Evolutionary conservation across 306 rosid species (phyloP).

Genomic region (Coriaria nepalensis): DNA sequence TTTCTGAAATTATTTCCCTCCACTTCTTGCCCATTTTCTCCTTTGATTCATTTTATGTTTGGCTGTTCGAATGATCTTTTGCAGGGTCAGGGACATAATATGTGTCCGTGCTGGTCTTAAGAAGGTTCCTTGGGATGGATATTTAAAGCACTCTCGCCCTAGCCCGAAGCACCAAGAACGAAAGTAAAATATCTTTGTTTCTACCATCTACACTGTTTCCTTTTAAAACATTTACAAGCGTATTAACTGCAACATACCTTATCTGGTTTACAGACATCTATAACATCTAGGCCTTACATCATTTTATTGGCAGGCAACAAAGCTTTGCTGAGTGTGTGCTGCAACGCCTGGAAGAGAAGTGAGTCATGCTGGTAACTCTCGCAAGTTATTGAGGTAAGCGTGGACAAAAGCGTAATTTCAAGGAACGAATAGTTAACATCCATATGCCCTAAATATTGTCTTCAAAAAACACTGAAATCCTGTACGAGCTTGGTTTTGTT

Average conservation of each 20-base stretch:
- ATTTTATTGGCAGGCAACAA: slow-evolving; percentile 55
- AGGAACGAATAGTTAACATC: too few relatives aligned
- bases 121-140: slow-evolving; percentile 98
- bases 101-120: slow-evolving; percentile 82
- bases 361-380: too few relatives aligned
- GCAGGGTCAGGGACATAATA: slow-evolving; percentile 84
- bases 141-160: slow-evolving; percentile 86
- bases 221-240: neutral
- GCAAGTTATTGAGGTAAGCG: too few relatives aligned
- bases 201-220: neutral
- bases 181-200: slow-evolving; percentile 30
- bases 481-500: too few relatives aligned
- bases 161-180: slow-evolving; percentile 82
- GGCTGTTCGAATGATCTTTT: slow-evolving; percentile 8
- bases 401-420: too few relatives aligned
- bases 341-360: slow-evolving; percentile 66
- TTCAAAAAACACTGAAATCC: too few relatives aligned
- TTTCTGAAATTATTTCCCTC: neutral
- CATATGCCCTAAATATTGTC: too few relatives aligned
- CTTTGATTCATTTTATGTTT: neutral
- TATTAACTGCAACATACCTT: neutral
- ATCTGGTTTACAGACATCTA: neutral
- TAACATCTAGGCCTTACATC: neutral
- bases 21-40: neutral
- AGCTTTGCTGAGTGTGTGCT: slow-evolving; percentile 72